Evolutionary conservation across 2,329 filamentous ascomycete genomes (phyloP), one percentile per base, ranked within the genome.

Genomic region (Pseudopithomyces maydicus): DNA sequence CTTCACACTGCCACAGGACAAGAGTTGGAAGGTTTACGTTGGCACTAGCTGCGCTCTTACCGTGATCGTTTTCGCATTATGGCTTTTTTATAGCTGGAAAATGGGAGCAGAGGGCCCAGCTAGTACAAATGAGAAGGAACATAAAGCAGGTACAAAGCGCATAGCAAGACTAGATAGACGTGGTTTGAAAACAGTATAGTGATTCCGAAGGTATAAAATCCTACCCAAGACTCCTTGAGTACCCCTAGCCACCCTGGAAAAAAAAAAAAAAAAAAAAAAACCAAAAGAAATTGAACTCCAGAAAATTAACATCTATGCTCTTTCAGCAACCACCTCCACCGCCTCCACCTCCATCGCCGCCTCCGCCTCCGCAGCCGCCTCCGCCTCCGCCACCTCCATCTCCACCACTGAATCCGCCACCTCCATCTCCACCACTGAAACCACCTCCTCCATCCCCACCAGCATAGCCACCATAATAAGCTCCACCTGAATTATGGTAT

Each of bases 21-120:
- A 46, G 22, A 56, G 43, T 35, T 56, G 54, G 54, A 32, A 36
- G 4, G 36, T 56, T 1, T 56, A 56, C 26, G 26, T 56, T 1
- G 48, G 54, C 17, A 26, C 54, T 3, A 47, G 39, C 7, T 45
- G 20, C 41, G 47, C 29, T 7, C 47, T 56, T 19, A 51, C 47
- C 3, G 20, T 47, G 11, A 5, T 42, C 17, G 54, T 56, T 1
- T 56, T 51, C 39, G 54, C 39, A 33, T 19, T 55, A 14, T 51
- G 54, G 47, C 38, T 39, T 20, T 6, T 46, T 11, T 56, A 52
- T 19, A 32, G 33, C 15, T 45, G 41, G 47, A 20, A 39, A 8
- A n/a, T 26, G 39, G 36, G 19, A 17, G 12, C 11, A 10, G 20
- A 48, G 4, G n/a, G 23, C 15, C 17, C 33, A 38, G 12, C 10